Base-by-base conservation (phyloP, 2,329 filamentous ascomycete species). In the Sporothrix humicola region DNA sequence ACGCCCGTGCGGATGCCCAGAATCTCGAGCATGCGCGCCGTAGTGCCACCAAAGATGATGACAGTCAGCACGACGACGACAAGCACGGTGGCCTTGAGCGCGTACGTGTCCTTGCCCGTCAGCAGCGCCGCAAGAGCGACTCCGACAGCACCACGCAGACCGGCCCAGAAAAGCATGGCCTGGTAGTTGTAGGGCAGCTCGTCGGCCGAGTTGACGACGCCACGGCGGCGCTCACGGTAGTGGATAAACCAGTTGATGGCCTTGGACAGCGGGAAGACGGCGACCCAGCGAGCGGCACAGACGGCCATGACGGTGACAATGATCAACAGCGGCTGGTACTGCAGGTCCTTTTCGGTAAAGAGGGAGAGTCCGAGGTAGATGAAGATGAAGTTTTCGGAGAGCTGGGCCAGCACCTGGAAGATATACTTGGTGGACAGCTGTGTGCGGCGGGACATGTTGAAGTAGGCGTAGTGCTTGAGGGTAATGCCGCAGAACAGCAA, bases 111-210 rank as follows among this genome's bases (percentile, higher is more conserved):
- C 71, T 91, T 89, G 63, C 95, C 96, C 0, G 89, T 91, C 65
- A 99, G 87, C 37, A 97, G 92, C 26, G 95, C 95, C 46, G 96
- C 96, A 65, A 99, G 86, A 1, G 96, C 96, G 50, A 99, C 96
- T 73, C 96, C 96, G 78, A 99, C 96, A 65, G 96, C 96, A 78
- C 96, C 96, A 76, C 96, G 93, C 44, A 99, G 87, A 37, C 96
- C 96, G 17, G 96, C 96, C 96, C 96, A 99, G 84, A 97, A 99
- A n/a, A 99, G 89, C 96, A 99, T 98, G n/a, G 93, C 94, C 82
- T 98, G 96, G 82, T 98, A 97, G 78, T 93, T 94, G 80, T 94
- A 97, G 0, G 96, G 96, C 50, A 99, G 85, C 81, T 98, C 96
- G 77, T 98, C 95, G 17, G 90, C 89, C 5, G 91, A 89, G 73